Base-by-base conservation (phyloP, 164 flowering plant genomes). In the Annona squamosa region DNA sequence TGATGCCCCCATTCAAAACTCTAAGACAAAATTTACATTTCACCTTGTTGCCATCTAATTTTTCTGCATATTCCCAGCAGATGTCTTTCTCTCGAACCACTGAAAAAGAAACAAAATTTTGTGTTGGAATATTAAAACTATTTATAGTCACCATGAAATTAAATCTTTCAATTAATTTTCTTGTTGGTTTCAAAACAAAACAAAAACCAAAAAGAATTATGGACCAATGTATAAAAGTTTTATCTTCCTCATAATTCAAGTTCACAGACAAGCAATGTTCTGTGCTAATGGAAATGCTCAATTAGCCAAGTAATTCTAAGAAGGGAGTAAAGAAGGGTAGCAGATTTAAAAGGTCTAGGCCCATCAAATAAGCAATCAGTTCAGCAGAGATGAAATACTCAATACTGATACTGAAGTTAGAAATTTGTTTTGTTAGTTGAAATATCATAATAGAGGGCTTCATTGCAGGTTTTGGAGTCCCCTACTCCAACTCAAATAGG, bases 51-150 rank as follows among this genome's bases (percentile, higher is more conserved):
- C 97, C 97, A 73, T 94, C 97, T 73, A 94, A 75, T 83, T 89
- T 89, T 71, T 94, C 97, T 62, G 92, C 91, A 82, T 89, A 94
- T 79, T 92, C 97, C 98, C 98, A 94, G 75, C 97, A 94, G n/a
- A 86, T 78, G 80, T 94, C 98, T 79, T 88, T 93, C 75, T 93
- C 98, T 62, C 98, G 86, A 75, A 93, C 98, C 98, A 93, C 95
- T 91, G 87, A 70, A 41, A 37, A 5, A 65, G n/a, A 48, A 0
- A 4, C 37, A 72, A 3, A 71, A 52, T 9, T 5, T 62, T 48
- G 2, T 5, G 44, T 43, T 62, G 41, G 5, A 68, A 46, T 4
- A 52, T 52, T 52, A 16, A 59, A 71, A 42, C 47, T 37, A 17
- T 16, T 10, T 68, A 19, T 12, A 68, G 17, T 65, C 16, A 2